Evolutionary conservation across 2,329 filamentous ascomycete species (phyloP).

Genomic region (Xylariaceae sp.): DNA sequence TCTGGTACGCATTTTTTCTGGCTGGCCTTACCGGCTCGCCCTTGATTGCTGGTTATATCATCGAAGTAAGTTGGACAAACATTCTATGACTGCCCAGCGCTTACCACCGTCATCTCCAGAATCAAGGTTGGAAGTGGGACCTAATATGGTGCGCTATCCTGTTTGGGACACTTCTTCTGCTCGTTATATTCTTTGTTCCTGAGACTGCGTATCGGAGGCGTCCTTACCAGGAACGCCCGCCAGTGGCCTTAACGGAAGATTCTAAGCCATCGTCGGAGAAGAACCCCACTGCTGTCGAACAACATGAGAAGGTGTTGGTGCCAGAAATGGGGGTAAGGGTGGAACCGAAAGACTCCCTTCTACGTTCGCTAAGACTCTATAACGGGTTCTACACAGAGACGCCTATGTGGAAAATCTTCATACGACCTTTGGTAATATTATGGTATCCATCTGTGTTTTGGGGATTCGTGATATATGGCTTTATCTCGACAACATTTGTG

Average conservation of each 20-base stretch:
- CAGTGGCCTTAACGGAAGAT: constrained; percentile 8
- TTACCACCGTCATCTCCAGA: constrained; percentile 20
- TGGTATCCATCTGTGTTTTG: constrained; percentile 49
- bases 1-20: constrained; percentile 41
- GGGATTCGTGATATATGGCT: constrained; percentile 47
- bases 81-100: background rate
- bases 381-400: constrained; percentile 37
- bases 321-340: constrained; percentile 26
- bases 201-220: constrained; percentile 46
- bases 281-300: constrained; percentile 19
- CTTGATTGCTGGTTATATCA: constrained; percentile 41
- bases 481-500: constrained; percentile 38
- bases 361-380: constrained; percentile 35
- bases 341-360: constrained; percentile 33
- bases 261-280: constrained; percentile 23
- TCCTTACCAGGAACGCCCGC: constrained; percentile 22
- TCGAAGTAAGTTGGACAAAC: constrained; percentile 26
- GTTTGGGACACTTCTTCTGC: constrained; percentile 40
- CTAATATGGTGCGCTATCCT: constrained; percentile 46
- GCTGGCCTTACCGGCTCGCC: constrained; percentile 40
- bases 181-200: constrained; percentile 46
- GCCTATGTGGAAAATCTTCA: constrained; percentile 39
- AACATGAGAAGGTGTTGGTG: constrained; percentile 15
- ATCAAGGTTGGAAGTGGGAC: constrained; percentile 42
- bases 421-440: constrained; percentile 46